Evolutionary conservation across 371 early-diverging fungal species (phyloP), one percentile per base, ranked within the genome.

Genomic region (Zopfochytrium polystomum): DNA sequence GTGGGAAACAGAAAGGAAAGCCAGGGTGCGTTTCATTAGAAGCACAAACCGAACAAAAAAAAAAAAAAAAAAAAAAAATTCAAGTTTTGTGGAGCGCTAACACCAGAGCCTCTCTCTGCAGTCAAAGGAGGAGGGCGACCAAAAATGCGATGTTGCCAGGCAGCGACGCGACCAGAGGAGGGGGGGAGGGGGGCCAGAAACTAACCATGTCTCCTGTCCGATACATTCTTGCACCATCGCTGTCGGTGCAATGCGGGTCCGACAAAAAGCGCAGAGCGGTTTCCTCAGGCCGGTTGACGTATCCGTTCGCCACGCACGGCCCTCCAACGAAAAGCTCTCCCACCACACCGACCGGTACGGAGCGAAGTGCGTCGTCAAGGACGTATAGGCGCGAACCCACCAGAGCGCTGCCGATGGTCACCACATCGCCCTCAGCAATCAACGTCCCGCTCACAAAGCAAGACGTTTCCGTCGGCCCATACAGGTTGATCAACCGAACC

Each of bases 391-490:
- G 48, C 15, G 31, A 23, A 55, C 29, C 50, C 26, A 22, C 23
- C 45, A 31, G 25, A 26, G 60, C 60, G 49, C 47, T 23, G 18
- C 63, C 63, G 30, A 63, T 58, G 6, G 43, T 44, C 20, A 44
- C 23, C 23, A 33, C n/a, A n/a, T n/a, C n/a, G 23, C 20, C 35
- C 18, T 33, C 29, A 13, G 23, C 61, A 20, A 60, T 32, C 1
- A 42, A 15, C 48, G 58, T 22, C 50, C 44, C 42, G 3, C 33
- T 20, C 7, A 11, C 35, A 32, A 7, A 34, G 49, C 55, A 35
- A 0, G 63, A 55, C n/a, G 38, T n/a, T 35, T 65, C 73, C 18
- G 69, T 73, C 9, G 74, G 74, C 3, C 74, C 74, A 58, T 70
- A 74, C 3, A n/a, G 23, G 50, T 70, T 66, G 34, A 59, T n/a